Conservation (phyloP, 306 rosid genomes). For the Vigna angularis region DNA sequence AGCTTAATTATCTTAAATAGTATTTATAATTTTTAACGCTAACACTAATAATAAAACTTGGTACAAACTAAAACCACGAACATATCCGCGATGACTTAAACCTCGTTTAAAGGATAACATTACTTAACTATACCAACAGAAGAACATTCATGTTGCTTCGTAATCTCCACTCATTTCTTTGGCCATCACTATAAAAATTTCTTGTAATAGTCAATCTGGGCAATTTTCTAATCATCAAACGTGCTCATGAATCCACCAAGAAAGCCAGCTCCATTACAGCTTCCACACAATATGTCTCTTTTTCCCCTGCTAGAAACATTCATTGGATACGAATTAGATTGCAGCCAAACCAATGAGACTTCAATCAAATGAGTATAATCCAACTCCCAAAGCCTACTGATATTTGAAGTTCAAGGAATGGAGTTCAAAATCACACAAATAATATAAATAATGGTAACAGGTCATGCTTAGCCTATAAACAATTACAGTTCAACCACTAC, state of each 20-base stretch:
- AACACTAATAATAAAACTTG: no score
- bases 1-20: no score
- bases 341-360: neutral
- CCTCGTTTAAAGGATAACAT: no score
- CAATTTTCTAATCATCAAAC: conserved; percentile 51
- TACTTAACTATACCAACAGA: neutral
- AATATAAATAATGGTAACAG: neutral
- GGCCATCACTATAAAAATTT: neutral
- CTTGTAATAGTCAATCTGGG: neutral
- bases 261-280: conserved; percentile 86
- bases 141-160: neutral
- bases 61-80: no score
- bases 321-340: neutral
- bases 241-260: conserved; percentile 79
- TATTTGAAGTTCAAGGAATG: neutral
- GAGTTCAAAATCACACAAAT: neutral
- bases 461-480: neutral
- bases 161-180: neutral
- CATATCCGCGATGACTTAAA: no score
- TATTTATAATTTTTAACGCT: no score
- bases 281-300: conserved; percentile 70
- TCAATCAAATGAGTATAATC: neutral
- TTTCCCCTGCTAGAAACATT: conserved; percentile 58
- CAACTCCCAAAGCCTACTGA: neutral
- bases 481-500: neutral